Evolutionary conservation across 345 rosid species (phyloP).

Genomic region (Toxicodendron radicans): DNA sequence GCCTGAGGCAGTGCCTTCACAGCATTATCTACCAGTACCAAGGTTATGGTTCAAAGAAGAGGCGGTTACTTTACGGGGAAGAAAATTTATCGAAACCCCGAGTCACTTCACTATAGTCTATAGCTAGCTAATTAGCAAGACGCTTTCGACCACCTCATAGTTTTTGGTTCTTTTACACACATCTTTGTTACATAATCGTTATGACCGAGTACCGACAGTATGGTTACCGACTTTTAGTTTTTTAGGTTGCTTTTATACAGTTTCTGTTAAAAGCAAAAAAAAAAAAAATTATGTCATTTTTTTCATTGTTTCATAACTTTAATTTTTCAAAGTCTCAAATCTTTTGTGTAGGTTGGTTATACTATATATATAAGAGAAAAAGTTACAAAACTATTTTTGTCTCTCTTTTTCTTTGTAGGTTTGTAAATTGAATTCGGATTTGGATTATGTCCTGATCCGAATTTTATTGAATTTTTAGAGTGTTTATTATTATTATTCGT

Average conservation of each 20-base stretch:
- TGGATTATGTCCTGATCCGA: too few species aligned
- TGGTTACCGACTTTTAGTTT: background rate
- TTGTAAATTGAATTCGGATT: too few species aligned
- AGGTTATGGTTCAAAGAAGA: slow-evolving; percentile 64
- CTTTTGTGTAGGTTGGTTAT: background rate
- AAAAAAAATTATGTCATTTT: too few species aligned
- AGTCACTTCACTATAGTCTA: slow-evolving; percentile 37
- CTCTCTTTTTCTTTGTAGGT: background rate
- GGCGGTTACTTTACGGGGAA: slow-evolving; percentile 64
- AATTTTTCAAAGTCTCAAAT: background rate
- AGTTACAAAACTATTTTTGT: background rate
- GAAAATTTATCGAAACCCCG: slow-evolving; percentile 54
- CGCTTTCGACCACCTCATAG: background rate
- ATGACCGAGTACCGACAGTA: background rate
- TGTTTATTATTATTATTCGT: too few species aligned
- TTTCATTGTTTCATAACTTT: background rate
- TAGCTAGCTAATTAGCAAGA: slow-evolving; percentile 15
- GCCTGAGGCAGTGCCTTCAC: slow-evolving; percentile 58
- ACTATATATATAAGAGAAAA: too few species aligned
- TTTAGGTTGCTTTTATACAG: background rate
- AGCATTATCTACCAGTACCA: slow-evolving; percentile 76
- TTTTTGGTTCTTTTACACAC: background rate
- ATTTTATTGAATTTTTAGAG: too few species aligned
- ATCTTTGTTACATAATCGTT: background rate
- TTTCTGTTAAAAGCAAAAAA: background rate